Conservation (phyloP, 768 basidiomycete species). For the Naematelia aurantialba region DNA sequence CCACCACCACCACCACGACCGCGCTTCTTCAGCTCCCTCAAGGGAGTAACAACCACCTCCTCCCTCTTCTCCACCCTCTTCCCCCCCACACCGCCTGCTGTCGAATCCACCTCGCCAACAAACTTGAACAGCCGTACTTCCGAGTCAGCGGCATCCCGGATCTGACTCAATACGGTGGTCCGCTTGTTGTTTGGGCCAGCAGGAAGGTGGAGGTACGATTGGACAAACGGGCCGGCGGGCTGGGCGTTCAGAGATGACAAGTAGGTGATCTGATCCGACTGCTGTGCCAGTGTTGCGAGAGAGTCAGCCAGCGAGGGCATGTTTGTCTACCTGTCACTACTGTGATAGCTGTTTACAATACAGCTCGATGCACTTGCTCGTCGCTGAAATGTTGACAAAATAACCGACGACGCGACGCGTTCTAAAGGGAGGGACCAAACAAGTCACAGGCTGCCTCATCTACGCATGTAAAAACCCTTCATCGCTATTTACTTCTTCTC, state of each 20-base stretch:
- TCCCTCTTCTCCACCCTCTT: slow-evolving; percentile 47
- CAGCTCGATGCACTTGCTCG: background rate
- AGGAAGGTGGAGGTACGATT: slow-evolving; percentile 28
- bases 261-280: slow-evolving; percentile 27
- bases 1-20: background rate
- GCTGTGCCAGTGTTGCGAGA: slow-evolving; percentile 20
- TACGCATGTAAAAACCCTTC: background rate
- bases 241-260: slow-evolving; percentile 23
- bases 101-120: slow-evolving; percentile 33
- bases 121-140: slow-evolving; percentile 45
- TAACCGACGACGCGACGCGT: slow-evolving; percentile 7
- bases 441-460: background rate
- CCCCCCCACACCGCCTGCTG: slow-evolving; percentile 14
- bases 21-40: slow-evolving; percentile 21
- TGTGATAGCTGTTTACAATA: too few species aligned
- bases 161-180: slow-evolving; percentile 23
- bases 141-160: slow-evolving; percentile 43
- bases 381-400: background rate
- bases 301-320: slow-evolving; percentile 41
- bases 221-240: slow-evolving; percentile 32
- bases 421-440: background rate
- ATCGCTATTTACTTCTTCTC: slow-evolving; percentile 59
- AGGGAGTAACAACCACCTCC: slow-evolving; percentile 35
- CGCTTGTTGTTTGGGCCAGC: slow-evolving; percentile 5
- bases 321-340: too few species aligned